Evolutionary conservation across 202 grass and related monocot species (phyloP).

Genomic region (Zizania palustris): DNA sequence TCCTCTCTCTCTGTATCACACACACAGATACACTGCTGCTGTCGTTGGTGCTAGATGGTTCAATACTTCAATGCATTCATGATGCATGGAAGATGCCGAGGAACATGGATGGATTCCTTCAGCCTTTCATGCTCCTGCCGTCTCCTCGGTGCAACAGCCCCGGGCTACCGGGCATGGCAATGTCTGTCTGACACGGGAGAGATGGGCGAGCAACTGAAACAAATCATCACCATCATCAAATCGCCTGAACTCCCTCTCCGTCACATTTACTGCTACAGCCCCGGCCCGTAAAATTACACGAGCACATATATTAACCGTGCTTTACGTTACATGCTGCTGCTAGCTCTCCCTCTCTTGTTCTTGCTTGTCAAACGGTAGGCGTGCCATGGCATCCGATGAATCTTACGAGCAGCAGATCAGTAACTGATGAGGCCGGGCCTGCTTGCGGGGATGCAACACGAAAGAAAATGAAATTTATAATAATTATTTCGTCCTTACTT

Average conservation of each 20-base stretch:
- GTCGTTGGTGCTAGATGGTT: not conserved
- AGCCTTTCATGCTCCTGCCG: not conserved
- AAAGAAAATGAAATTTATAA: too few species aligned
- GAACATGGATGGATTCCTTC: not conserved
- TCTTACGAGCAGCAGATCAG: too few species aligned
- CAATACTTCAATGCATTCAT: not conserved
- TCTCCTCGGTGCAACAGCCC: not conserved
- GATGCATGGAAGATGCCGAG: not conserved
- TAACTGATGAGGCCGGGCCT: too few species aligned
- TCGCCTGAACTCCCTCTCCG: not conserved
- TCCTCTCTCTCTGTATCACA: not conserved
- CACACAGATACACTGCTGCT: not conserved
- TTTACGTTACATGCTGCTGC: too few species aligned
- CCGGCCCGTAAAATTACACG: too few species aligned
- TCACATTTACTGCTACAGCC: not conserved
- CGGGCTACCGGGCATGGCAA: not conserved
- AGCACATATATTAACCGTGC: too few species aligned
- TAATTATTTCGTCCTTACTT: too few species aligned
- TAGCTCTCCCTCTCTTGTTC: too few species aligned
- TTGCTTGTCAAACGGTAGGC: too few species aligned
- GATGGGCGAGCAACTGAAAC: not conserved
- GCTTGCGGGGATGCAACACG: too few species aligned
- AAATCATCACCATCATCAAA: not conserved
- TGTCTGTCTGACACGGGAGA: not conserved
- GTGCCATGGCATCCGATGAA: too few species aligned